Conservation (phyloP, 2,329 filamentous ascomycete species). For the Hypomyces perniciosus region DNA sequence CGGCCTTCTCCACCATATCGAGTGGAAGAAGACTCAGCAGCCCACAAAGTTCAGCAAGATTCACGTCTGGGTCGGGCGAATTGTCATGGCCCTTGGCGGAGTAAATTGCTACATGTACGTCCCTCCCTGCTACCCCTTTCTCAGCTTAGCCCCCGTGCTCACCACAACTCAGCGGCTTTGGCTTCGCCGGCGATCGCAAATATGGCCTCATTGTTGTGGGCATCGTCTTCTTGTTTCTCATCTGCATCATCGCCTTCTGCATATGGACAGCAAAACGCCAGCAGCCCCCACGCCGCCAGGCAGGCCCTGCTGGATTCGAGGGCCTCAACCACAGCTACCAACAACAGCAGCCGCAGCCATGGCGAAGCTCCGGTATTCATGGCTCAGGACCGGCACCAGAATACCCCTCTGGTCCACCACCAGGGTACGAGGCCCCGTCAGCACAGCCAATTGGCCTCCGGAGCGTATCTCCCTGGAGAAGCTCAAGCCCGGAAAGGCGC, state of each 20-base stretch:
- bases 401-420: slow-evolving; percentile 25
- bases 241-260: slow-evolving; percentile 34
- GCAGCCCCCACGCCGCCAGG: slow-evolving; percentile 18
- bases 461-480: slow-evolving; percentile 22
- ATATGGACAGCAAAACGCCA: slow-evolving; percentile 23
- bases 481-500: slow-evolving; percentile 22
- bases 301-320: slow-evolving; percentile 12
- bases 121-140: background rate
- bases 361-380: slow-evolving; percentile 20
- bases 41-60: slow-evolving; percentile 45
- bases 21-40: slow-evolving; percentile 43
- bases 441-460: slow-evolving; percentile 25
- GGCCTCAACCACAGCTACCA: slow-evolving; percentile 20
- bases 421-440: slow-evolving; percentile 29
- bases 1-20: slow-evolving; percentile 50
- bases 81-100: slow-evolving; percentile 47
- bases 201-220: slow-evolving; percentile 44
- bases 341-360: slow-evolving; percentile 21
- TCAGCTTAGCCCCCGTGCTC: background rate
- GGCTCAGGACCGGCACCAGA: slow-evolving; percentile 14
- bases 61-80: slow-evolving; percentile 53
- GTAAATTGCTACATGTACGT: slow-evolving; percentile 53
- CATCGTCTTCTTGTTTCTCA: slow-evolving; percentile 39
- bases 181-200: slow-evolving; percentile 45
- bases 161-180: slow-evolving; percentile 43